Conservation (phyloP, 2,329 filamentous ascomycete species). For the Sporothrix luriei region DNA sequence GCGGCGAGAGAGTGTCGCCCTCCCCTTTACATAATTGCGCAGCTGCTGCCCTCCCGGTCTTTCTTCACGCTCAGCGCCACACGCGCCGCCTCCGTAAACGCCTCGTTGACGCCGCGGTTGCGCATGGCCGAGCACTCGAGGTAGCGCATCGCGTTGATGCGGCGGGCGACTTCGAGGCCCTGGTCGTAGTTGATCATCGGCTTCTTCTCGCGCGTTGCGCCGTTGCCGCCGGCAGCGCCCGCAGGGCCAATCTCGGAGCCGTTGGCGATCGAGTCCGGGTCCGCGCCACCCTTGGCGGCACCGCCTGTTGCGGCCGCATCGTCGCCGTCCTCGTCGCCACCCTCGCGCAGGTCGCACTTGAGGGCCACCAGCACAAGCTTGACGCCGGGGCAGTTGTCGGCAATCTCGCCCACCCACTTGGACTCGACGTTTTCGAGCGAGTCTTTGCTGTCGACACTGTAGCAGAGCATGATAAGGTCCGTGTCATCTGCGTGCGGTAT, state of each 20-base stretch:
- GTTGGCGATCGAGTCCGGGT: constrained; percentile 17
- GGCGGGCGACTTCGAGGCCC: constrained; percentile 85
- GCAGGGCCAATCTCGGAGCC: constrained; percentile 58
- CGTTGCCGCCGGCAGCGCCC: constrained; percentile 44
- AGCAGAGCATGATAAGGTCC: constrained; percentile 98
- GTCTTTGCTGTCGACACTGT: constrained; percentile 93
- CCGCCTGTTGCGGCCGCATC: constrained; percentile 52
- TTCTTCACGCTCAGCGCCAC: constrained; percentile 79
- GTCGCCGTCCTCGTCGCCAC: constrained; percentile 68
- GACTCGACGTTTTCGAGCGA: constrained; percentile 97
- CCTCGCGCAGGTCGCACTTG: constrained; percentile 93
- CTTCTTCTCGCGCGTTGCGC: constrained; percentile 58
- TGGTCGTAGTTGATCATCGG: constrained; percentile 87
- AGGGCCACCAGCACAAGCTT: constrained; percentile 93
- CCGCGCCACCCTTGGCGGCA: constrained; percentile 38
- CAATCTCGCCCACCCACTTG: constrained; percentile 98
- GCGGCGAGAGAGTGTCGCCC: neutral
- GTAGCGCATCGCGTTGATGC: constrained; percentile 90
- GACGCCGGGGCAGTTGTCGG: constrained; percentile 94
- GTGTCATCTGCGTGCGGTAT: constrained; percentile 65
- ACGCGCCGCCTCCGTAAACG: constrained; percentile 94
- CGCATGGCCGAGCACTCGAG: constrained; percentile 98
- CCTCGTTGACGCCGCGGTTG: constrained; percentile 97
- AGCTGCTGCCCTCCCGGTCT: constrained; percentile 64
- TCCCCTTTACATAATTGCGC: constrained; percentile 57